Percentiles rank a stretch among this genome's conserved stretches.
phyloP scores from a whole-genome alignment of 2,329 filamentous ascomycete species.

The Corynespora cassiicola region DNA sequence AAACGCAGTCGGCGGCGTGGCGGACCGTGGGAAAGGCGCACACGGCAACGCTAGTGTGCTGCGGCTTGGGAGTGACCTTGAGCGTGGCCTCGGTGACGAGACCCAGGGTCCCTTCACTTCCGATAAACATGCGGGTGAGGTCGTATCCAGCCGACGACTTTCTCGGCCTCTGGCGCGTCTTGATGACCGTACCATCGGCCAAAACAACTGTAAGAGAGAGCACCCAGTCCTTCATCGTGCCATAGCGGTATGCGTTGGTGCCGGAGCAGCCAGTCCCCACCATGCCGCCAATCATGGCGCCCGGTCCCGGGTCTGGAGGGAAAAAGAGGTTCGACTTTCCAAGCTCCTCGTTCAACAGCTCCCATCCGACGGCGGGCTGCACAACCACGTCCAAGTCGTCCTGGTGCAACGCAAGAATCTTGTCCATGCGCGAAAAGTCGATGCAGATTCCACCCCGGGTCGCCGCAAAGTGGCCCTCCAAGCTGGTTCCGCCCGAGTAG shows the following conservation, averaged over 20 bases:
- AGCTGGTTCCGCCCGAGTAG: slow-evolving; percentile 85
- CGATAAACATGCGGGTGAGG: slow-evolving; percentile 86
- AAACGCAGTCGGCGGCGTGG: slow-evolving; percentile 79
- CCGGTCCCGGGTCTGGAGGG: slow-evolving; percentile 88
- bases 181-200: slow-evolving; percentile 88
- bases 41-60: slow-evolving; percentile 81
- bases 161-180: slow-evolving; percentile 84
- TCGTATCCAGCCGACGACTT: slow-evolving; percentile 95
- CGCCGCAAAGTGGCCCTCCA: slow-evolving; percentile 88
- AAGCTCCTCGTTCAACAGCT: slow-evolving; percentile 80
- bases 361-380: slow-evolving; percentile 80
- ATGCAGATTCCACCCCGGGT: slow-evolving; percentile 84
- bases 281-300: slow-evolving; percentile 92
- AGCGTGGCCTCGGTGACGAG: slow-evolving; percentile 90
- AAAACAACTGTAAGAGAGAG: slow-evolving; percentile 85
- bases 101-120: slow-evolving; percentile 88
- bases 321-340: slow-evolving; percentile 80
- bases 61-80: slow-evolving; percentile 82
- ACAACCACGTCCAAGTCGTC: slow-evolving; percentile 66
- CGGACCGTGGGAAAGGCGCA: slow-evolving; percentile 69
- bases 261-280: slow-evolving; percentile 78
- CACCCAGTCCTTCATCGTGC: slow-evolving; percentile 96
- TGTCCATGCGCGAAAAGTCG: slow-evolving; percentile 86
- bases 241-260: slow-evolving; percentile 91
- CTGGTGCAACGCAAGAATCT: slow-evolving; percentile 77